A percentile compares a stretch with the other conserved stretches of the same genome.
Conservation (phyloP, 2,329 filamentous ascomycete species). For the Diaporthe velutina region DNA sequence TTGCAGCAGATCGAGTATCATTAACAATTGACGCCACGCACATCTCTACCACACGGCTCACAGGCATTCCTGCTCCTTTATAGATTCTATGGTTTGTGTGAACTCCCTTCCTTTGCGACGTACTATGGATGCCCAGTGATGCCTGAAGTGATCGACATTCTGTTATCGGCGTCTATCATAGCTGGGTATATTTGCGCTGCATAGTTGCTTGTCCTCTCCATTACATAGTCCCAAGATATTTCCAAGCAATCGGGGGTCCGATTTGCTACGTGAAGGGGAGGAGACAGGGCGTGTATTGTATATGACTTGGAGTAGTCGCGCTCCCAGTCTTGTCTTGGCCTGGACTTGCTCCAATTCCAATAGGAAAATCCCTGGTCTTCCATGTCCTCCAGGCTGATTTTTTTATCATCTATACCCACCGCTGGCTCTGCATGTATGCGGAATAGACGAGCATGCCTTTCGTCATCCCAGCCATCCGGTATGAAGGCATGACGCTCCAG, state of each 20-base stretch:
- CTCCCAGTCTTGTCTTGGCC: constrained; percentile 7
- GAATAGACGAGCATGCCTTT: not conserved
- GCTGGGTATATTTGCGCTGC: constrained; percentile 13
- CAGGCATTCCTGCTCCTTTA: too few species aligned
- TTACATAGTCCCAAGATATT: constrained; percentile 27
- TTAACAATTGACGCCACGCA: too few species aligned
- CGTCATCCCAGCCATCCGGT: not conserved
- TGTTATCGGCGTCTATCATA: not conserved
- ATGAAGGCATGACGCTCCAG: constrained; percentile 7
- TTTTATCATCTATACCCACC: not conserved
- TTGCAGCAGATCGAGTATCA: too few species aligned
- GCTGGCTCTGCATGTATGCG: not conserved
- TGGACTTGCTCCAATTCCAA: constrained; percentile 19
- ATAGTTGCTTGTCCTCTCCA: constrained; percentile 22
- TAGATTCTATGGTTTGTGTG: not conserved
- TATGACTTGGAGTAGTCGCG: constrained; percentile 25
- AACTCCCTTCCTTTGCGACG: too few species aligned
- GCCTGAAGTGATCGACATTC: not conserved
- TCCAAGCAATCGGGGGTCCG: not conserved
- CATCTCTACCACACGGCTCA: too few species aligned
- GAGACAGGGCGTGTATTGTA: constrained; percentile 18
- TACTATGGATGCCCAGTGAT: not conserved
- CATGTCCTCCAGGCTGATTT: not conserved
- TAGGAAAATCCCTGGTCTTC: not conserved
- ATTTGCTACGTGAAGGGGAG: constrained; percentile 8